Base-by-base conservation (phyloP, 192 early-diverging fungal genomes). In the Neocallimastix lanati region DNA sequence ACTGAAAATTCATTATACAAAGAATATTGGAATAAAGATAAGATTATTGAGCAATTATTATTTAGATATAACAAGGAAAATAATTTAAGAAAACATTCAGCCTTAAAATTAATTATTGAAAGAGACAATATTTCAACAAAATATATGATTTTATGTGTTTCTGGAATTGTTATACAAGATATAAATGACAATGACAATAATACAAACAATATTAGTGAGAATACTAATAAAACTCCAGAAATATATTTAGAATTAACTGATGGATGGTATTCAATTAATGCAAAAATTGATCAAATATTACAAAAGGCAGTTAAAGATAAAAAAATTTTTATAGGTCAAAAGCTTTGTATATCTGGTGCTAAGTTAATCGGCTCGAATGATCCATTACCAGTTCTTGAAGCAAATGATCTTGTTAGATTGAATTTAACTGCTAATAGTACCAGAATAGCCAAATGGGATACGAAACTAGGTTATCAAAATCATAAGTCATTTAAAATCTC, bases 11-110 rank as follows among this genome's bases (percentile, higher is more conserved):
- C 84, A 28, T 29, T 81, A 25, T 78, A 83, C n/a, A 29, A 77
- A 12, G 35, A 77, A 14, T 81, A 79, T 78, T 93, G 90, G 83
- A 82, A 76, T 25, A 81, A 82, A 13, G 76, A 30, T 3, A 81
- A 84, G 15, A 87, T 92, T 12, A 13, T 89, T 28, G 77, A 87
- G 18, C 89, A 91, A 78, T 80, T 93, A n/a, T n/a, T n/a, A n/a
- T n/a, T n/a, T n/a, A 92, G 90, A 78, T 93, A 93, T 79, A 92
- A 93, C 78, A 84, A 85, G 12, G 92, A 93, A 79, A 85, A 92
- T 77, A 90, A 91, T 77, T 81, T 81, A 28, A 91, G 86, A 18
- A 83, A 91, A 67, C 82, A 89, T 29, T 87, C 92, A 0, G 89
- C 89, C 1, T 28, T 93, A 77, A 90, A 90, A 77, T 82, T 84